Evolutionary conservation across 164 flowering plant species (phyloP).

Genomic region (Chimonanthus praecox): DNA sequence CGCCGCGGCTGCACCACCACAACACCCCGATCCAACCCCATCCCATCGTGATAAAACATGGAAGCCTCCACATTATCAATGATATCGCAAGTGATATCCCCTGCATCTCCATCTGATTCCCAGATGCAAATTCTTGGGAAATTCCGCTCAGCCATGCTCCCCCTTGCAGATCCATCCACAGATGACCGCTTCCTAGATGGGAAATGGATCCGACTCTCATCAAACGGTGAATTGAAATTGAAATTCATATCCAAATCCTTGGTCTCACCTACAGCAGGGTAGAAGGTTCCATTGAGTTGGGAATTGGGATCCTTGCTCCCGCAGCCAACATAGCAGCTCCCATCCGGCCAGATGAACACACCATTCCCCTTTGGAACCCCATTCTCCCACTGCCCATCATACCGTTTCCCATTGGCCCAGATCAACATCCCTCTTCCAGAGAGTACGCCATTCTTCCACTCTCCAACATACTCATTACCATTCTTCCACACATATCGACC

Average conservation of each 20-base stretch:
- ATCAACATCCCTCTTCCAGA: constrained; percentile 33
- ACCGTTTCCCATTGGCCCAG: constrained; percentile 38
- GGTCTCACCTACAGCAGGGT: neutral
- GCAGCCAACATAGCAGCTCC: constrained; percentile 13
- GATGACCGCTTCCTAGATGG: constrained; percentile 42
- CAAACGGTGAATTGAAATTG: neutral
- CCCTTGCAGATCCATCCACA: constrained; percentile 39
- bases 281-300: neutral
- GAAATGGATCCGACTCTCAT: constrained; percentile 1
- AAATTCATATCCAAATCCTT: neutral
- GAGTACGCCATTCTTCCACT: constrained; percentile 34
- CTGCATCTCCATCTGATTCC: constrained; percentile 83
- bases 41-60: constrained; percentile 48
- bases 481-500: constrained; percentile 32
- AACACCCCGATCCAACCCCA: constrained; percentile 10
- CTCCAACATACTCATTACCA: constrained; percentile 35
- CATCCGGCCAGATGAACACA: constrained; percentile 32
- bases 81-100: constrained; percentile 82
- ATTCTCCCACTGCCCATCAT: constrained; percentile 40
- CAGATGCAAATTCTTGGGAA: constrained; percentile 81
- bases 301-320: constrained; percentile 2
- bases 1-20: constrained; percentile 6
- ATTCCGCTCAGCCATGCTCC: constrained; percentile 32
- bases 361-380: constrained; percentile 40
- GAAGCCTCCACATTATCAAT: constrained; percentile 69